Conservation (phyloP, 2,329 filamentous ascomycete genomes). For the Colletotrichum filicis region DNA sequence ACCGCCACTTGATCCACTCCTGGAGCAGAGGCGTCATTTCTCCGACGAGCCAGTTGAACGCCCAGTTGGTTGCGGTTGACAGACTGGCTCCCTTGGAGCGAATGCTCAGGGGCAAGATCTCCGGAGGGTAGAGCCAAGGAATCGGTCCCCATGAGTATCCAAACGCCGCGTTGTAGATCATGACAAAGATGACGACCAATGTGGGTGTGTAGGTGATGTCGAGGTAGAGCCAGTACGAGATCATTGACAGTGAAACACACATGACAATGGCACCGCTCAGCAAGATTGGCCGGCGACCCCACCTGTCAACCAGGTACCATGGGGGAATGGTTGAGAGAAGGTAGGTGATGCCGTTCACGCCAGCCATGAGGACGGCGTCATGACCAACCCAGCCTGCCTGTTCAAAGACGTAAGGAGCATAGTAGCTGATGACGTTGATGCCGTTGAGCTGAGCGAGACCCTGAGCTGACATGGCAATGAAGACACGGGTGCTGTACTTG, state of each 20-base stretch:
- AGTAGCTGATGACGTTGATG: conserved; percentile 99
- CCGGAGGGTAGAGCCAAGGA: conserved; percentile 98
- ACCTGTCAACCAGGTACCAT: conserved; percentile 95
- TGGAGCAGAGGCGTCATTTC: conserved; percentile 95
- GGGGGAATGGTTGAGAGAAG: conserved; percentile 92
- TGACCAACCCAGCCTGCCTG: conserved; percentile 95
- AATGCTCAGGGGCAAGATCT: conserved; percentile 96
- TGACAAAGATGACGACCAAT: conserved; percentile 92
- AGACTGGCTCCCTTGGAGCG: conserved; percentile 96
- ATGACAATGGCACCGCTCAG: conserved; percentile 91
- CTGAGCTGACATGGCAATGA: conserved; percentile 99
- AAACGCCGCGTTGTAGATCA: conserved; percentile 98
- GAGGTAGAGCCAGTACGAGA: conserved; percentile 96
- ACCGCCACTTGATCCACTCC: conserved; percentile 89
- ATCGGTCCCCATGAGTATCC: conserved; percentile 97
- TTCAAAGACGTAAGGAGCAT: conserved; percentile 95
- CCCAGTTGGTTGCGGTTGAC: conserved; percentile 97
- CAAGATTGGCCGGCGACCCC: conserved; percentile 89
- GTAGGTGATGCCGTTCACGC: conserved; percentile 92
- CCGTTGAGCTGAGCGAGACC: conserved; percentile 96
- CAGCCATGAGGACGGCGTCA: conserved; percentile 94
- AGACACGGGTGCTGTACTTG: conserved; percentile 89
- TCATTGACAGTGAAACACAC: conserved; percentile 86
- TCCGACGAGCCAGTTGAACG: conserved; percentile 97
- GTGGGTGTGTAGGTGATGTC: conserved; percentile 82